Conservation (phyloP, 352 stramenopile genomes). For the Phytophthora sojae region DNA sequence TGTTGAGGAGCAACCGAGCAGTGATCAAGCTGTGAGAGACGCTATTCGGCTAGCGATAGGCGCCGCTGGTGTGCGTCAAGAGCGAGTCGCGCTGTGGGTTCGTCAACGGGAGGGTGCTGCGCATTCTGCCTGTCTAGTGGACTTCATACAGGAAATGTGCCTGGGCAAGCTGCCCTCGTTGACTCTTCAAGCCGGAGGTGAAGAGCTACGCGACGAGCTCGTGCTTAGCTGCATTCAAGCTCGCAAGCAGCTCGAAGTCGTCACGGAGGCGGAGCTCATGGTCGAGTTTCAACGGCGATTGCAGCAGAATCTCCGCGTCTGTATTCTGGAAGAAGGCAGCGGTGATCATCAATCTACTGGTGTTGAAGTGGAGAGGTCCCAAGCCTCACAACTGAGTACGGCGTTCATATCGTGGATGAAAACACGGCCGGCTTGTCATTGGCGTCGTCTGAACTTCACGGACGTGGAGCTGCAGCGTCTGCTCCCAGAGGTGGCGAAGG, state of each 20-base stretch:
- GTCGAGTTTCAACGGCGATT: conserved; percentile 41
- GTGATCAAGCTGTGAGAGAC: not conserved
- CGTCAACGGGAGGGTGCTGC: conserved; percentile 12
- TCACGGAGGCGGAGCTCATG: conserved; percentile 44
- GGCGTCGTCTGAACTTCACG: conserved; percentile 26
- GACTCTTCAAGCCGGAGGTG: conserved; percentile 35
- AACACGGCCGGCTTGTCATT: conserved; percentile 32
- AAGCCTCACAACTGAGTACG: not conserved
- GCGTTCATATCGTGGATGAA: conserved; percentile 27
- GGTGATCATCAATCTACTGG: not conserved
- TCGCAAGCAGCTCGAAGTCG: conserved; percentile 39
- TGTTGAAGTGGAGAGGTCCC: not conserved
- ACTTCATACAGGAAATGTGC: conserved; percentile 46
- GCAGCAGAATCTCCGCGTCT: conserved; percentile 55
- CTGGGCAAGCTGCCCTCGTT: conserved; percentile 45
- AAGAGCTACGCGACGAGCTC: conserved; percentile 45
- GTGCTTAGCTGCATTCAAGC: conserved; percentile 46
- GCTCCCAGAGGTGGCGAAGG: conserved; percentile 20
- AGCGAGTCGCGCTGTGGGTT: conserved; percentile 50
- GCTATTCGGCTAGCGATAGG: conserved; percentile 20
- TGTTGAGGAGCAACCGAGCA: conserved; percentile 4
- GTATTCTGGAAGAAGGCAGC: conserved; percentile 36
- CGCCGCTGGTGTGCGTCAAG: conserved; percentile 39
- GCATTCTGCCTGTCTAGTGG: conserved; percentile 15
- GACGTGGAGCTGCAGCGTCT: conserved; percentile 13